These are phyloP conservation scores for Nicotiana tomentosiformis DNA, from an alignment of 257 asterid species.

Conservation along the genomic window DNA sequence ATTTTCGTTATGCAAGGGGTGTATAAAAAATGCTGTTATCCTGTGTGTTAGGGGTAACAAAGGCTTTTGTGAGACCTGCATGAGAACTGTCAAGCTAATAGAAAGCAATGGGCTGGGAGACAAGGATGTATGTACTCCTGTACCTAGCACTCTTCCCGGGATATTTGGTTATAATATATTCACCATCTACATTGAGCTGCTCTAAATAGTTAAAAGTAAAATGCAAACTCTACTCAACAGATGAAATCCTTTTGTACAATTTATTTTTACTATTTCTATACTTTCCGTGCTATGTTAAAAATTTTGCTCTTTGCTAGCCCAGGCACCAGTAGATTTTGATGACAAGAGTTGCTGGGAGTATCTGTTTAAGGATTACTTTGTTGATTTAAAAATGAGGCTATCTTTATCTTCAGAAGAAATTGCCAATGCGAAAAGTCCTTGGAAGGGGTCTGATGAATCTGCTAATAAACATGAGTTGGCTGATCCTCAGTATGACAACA, in stretches of 20 bases:
- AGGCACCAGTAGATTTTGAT: conserved; percentile 68
- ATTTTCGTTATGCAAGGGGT: conserved; percentile 87
- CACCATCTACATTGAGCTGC: background rate
- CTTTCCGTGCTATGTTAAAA: too few relatives aligned
- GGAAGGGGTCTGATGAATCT: conserved; percentile 56
- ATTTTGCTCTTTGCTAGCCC: conserved; percentile 24
- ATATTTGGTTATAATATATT: background rate
- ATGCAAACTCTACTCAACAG: too few relatives aligned
- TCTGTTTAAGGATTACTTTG: conserved; percentile 86
- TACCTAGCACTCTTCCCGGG: conserved; percentile 16
- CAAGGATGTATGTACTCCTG: conserved; percentile 44
- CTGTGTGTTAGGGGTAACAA: conserved; percentile 79
- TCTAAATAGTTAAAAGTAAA: too few relatives aligned
- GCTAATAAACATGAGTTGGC: conserved; percentile 44
- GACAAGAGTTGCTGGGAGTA: conserved; percentile 89
- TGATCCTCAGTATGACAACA: conserved; percentile 40
- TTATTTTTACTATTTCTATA: too few relatives aligned
- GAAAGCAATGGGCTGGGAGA: conserved; percentile 55
- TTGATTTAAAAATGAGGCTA: conserved; percentile 66
- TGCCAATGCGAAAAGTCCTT: conserved; percentile 71
- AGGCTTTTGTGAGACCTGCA: conserved; percentile 95
- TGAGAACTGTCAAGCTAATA: conserved; percentile 59
- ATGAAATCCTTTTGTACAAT: too few relatives aligned
- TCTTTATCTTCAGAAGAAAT: conserved; percentile 64
- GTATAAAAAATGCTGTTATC: conserved; percentile 60